These are phyloP conservation scores for Vaccinium macrocarpon DNA, from an alignment of 148 eudicot genomes.

Conservation along the genomic window DNA sequence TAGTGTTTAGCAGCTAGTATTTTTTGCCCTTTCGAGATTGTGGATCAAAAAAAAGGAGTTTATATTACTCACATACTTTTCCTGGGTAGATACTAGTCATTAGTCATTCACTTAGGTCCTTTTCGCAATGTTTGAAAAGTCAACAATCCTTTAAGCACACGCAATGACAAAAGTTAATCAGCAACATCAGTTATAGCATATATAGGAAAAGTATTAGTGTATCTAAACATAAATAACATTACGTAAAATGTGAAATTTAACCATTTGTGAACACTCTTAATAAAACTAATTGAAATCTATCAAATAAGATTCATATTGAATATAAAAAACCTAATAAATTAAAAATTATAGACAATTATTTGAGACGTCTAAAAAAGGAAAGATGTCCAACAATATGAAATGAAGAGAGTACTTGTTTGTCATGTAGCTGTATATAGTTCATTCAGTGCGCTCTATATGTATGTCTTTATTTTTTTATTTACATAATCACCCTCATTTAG, in stretches of 20 bases:
- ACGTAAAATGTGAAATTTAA: background rate
- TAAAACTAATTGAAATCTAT: too few relatives aligned
- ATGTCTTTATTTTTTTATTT: background rate
- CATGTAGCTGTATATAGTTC: background rate
- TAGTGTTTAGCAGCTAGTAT: too few relatives aligned
- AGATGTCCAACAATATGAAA: too few relatives aligned
- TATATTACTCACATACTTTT: background rate
- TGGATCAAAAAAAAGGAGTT: too few relatives aligned
- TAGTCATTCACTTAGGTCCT: background rate
- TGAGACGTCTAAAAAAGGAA: too few relatives aligned
- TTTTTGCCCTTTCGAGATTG: too few relatives aligned
- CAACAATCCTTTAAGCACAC: background rate
- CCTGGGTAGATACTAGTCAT: background rate
- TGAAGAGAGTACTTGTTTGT: background rate
- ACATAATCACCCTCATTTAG: background rate
- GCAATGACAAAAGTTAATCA: background rate
- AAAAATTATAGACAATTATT: too few relatives aligned
- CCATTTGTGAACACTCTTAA: background rate
- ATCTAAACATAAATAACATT: background rate
- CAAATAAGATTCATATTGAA: too few relatives aligned
- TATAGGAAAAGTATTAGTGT: background rate
- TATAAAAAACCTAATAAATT: too few relatives aligned
- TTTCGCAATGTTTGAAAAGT: conserved; percentile 5
- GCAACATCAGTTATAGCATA: background rate
- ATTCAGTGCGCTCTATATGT: background rate